Conservation (phyloP, 2,329 filamentous ascomycete genomes). For the Neofusicoccum sp. region DNA sequence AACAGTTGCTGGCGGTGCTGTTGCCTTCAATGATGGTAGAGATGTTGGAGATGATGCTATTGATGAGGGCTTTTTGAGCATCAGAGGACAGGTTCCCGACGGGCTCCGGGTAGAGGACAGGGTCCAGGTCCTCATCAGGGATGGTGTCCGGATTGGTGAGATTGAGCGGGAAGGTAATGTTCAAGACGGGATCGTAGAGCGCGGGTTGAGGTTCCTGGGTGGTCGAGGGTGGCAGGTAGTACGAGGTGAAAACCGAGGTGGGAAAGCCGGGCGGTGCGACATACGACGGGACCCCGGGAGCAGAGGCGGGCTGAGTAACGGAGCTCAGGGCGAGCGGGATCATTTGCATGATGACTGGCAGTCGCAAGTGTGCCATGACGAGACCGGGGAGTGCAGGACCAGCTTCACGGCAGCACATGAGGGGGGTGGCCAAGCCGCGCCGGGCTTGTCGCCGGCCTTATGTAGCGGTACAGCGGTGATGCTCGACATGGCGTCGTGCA, state of each 20-base stretch:
- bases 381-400: background rate
- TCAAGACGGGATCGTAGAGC: slow-evolving; percentile 54
- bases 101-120: slow-evolving; percentile 50
- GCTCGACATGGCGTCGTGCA: no score
- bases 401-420: background rate
- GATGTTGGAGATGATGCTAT: slow-evolving; percentile 46
- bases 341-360: slow-evolving; percentile 40
- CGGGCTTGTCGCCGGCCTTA: background rate
- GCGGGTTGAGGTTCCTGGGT: slow-evolving; percentile 55
- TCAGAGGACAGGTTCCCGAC: slow-evolving; percentile 45
- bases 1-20: slow-evolving; percentile 44
- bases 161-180: slow-evolving; percentile 54
- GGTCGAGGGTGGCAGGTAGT: slow-evolving; percentile 45
- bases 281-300: slow-evolving; percentile 39
- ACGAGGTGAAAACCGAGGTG: slow-evolving; percentile 51
- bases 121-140: slow-evolving; percentile 49
- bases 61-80: slow-evolving; percentile 43
- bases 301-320: background rate
- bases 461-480: background rate
- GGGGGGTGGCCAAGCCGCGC: background rate
- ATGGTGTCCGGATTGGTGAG: slow-evolving; percentile 55
- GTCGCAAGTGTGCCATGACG: background rate
- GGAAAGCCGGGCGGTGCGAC: slow-evolving; percentile 50
- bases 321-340: background rate
- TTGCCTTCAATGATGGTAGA: slow-evolving; percentile 43